phyloP scores from a whole-genome alignment of 108 stramenopile species.

The Cyclotella distinguenda region DNA sequence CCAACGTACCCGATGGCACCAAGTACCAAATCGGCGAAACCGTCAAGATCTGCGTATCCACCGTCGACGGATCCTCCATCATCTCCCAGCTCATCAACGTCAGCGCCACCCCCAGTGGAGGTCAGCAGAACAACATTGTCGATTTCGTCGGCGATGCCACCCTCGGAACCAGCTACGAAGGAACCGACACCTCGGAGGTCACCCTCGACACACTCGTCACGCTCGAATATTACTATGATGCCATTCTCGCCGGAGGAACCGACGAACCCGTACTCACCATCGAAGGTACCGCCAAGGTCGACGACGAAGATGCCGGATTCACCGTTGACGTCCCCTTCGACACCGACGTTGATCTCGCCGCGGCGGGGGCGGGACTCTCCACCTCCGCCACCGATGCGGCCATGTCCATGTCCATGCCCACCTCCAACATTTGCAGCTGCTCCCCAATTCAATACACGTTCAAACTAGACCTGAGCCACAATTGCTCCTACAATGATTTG shows the following conservation, averaged over 20 bases:
- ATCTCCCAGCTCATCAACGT: neutral
- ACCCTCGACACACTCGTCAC: slow-evolving; percentile 5
- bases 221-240: slow-evolving; percentile 3
- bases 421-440: slow-evolving; percentile 19
- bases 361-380: neutral
- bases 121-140: neutral
- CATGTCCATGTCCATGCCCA: neutral
- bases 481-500: slow-evolving; percentile 15
- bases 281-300: neutral
- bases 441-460: slow-evolving; percentile 19
- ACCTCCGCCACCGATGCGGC: neutral
- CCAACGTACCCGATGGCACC: neutral
- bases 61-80: neutral
- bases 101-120: neutral
- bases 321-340: slow-evolving; percentile 6
- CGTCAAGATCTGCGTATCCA: neutral
- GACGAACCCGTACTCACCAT: neutral
- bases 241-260: neutral
- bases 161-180: neutral
- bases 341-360: slow-evolving; percentile 1
- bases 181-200: slow-evolving; percentile 3
- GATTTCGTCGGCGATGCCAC: slow-evolving; percentile 2
- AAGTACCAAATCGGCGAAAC: slow-evolving; percentile 10
- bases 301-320: neutral
- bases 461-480: slow-evolving; percentile 1